Conservation (phyloP, 1,139 yeast species). For the Pichia sp. region DNA sequence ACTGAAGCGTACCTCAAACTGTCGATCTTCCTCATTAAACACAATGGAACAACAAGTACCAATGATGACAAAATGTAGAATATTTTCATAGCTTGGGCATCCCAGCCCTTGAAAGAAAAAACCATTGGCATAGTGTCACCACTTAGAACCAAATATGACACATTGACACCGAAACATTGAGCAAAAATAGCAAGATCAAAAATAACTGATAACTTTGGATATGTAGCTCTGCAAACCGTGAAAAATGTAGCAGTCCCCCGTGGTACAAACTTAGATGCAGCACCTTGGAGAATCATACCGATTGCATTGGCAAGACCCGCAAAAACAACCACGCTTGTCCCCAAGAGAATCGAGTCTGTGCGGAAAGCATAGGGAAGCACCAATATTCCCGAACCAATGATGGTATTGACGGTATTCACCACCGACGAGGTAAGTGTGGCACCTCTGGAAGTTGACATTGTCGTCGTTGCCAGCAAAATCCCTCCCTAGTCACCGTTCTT, state of each 20-base stretch:
- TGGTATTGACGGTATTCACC: constrained; percentile 60
- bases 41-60: constrained; percentile 63
- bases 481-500: no score
- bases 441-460: constrained; percentile 5
- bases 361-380: constrained; percentile 89
- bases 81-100: constrained; percentile 30
- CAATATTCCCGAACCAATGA: constrained; percentile 85
- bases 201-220: constrained; percentile 72
- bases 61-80: constrained; percentile 67
- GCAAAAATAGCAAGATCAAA: constrained; percentile 51
- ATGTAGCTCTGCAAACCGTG: constrained; percentile 73
- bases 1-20: constrained; percentile 80
- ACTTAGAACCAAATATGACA: constrained; percentile 78
- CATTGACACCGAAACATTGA: constrained; percentile 82
- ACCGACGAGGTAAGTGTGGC: constrained; percentile 25
- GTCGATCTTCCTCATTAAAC: constrained; percentile 68
- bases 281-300: constrained; percentile 76
- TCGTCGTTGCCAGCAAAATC: no score
- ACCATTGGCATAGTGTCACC: constrained; percentile 80
- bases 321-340: constrained; percentile 52
- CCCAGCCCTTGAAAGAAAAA: constrained; percentile 28
- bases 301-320: constrained; percentile 77
- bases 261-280: constrained; percentile 62
- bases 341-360: constrained; percentile 76
- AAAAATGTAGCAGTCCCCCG: constrained; percentile 80